A percentile compares a stretch with the other conserved stretches of the same genome.
Evolutionary conservation across 257 asterid genomes (phyloP).

Genomic region (Nicotiana obtusifolia): DNA sequence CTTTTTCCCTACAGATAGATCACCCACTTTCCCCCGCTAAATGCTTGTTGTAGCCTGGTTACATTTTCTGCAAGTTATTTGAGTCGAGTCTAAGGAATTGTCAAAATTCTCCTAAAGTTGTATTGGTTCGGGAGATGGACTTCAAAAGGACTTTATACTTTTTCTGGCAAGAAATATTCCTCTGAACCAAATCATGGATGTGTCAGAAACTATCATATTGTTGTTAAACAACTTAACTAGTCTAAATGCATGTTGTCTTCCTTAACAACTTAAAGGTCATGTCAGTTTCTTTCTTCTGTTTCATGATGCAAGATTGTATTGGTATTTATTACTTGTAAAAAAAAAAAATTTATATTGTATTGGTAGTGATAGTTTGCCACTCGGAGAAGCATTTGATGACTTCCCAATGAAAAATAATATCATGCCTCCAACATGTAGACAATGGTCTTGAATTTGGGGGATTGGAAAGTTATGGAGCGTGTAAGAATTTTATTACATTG

Average conservation of each 20-base stretch:
- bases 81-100: background rate
- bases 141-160: background rate
- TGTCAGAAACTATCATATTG: background rate
- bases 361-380: background rate
- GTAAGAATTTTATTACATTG: background rate
- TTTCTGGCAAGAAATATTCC: background rate
- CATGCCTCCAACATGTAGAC: background rate
- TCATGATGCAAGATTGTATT: background rate
- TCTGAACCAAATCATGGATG: background rate
- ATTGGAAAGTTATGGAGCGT: background rate
- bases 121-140: background rate
- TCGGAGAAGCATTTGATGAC: background rate
- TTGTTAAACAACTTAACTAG: background rate
- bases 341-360: background rate
- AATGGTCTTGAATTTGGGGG: background rate
- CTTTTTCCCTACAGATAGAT: background rate
- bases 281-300: conserved; percentile 5
- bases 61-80: background rate
- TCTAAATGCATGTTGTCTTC: background rate
- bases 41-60: background rate
- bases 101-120: background rate
- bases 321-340: background rate
- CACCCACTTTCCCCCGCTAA: background rate
- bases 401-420: too few species aligned
- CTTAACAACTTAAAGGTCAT: background rate